These are phyloP conservation scores for Fremontodendron californicum DNA, from an alignment of 345 rosid genomes.

Conservation along the genomic window DNA sequence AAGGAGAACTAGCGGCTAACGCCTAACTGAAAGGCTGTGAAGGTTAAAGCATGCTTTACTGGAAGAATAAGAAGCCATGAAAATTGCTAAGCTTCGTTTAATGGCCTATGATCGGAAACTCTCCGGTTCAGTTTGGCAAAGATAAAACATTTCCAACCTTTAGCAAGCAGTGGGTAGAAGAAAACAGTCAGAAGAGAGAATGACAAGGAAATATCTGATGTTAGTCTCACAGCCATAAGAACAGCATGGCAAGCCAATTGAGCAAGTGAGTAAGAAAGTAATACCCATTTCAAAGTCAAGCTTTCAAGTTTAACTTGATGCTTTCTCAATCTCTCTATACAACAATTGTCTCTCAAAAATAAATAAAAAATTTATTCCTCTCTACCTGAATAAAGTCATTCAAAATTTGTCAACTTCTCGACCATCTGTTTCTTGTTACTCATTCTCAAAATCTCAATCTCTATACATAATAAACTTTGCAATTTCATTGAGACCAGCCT, in stretches of 20 bases:
- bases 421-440: background rate
- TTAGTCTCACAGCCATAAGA: background rate
- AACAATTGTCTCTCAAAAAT: background rate
- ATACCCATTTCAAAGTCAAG: background rate
- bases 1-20: background rate
- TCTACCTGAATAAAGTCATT: background rate
- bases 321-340: background rate
- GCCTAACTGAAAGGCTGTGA: background rate
- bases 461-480: conserved; percentile 53
- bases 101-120: background rate
- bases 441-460: conserved; percentile 34
- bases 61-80: background rate
- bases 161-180: background rate
- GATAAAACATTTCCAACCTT: background rate
- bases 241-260: background rate
- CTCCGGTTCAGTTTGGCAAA: background rate
- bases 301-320: background rate
- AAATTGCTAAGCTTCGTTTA: background rate
- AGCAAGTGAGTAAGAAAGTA: background rate
- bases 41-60: background rate
- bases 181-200: background rate
- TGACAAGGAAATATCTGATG: conserved; percentile 28
- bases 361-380: background rate
- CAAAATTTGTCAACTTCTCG: conserved; percentile 7
- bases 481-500: conserved; percentile 61